A percentile compares a stretch with the other conserved stretches of the same genome.
Conservation (phyloP, 257 asterid species). For the Nicotiana knightiana region DNA sequence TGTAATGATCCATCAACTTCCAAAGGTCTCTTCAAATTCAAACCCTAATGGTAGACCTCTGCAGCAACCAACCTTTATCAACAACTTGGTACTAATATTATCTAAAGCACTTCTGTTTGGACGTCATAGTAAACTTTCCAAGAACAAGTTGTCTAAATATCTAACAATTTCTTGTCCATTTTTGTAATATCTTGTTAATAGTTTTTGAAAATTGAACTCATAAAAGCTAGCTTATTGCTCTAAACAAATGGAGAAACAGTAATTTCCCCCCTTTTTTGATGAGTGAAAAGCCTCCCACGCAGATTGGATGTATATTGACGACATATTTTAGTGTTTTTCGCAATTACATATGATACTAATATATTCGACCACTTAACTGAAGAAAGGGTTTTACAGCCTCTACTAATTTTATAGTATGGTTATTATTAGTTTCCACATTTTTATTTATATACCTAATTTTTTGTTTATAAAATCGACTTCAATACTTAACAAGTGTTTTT, state of each 20-base stretch:
- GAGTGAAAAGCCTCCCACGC: not conserved
- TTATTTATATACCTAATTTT: no score
- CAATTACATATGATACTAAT: not conserved
- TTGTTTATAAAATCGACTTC: not conserved
- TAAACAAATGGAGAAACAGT: no score
- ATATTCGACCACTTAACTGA: not conserved
- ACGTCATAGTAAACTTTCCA: not conserved
- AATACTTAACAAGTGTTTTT: no score
- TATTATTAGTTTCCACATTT: no score
- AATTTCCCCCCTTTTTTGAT: not conserved
- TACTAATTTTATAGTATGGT: not conserved
- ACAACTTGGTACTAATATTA: constrained; percentile 24
- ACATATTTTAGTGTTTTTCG: not conserved
- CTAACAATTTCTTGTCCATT: no score
- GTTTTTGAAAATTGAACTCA: no score
- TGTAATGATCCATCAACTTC: not conserved
- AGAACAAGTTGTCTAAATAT: not conserved
- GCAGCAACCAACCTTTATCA: not conserved
- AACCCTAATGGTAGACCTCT: constrained; percentile 13
- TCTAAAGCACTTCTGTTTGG: not conserved
- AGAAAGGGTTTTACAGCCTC: not conserved
- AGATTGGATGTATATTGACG: no score
- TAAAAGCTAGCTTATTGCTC: no score
- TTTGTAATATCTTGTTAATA: no score
- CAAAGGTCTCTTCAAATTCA: constrained; percentile 15